Conservation (phyloP, 1,284 basidiomycete genomes). For the Cryptococcus depauperatus region DNA sequence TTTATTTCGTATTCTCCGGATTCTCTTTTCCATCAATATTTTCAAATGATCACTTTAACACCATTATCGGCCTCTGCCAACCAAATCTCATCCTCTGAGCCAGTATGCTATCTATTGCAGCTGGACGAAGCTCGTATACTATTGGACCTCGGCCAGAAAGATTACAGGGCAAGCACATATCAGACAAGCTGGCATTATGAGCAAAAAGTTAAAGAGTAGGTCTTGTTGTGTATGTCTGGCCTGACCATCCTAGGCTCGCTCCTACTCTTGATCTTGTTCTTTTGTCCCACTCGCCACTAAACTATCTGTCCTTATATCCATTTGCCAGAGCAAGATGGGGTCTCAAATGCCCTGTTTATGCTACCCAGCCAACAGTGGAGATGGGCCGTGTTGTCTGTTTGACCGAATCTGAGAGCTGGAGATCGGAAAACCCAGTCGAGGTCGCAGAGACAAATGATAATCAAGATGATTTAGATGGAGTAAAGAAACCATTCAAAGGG, state of each 20-base stretch:
- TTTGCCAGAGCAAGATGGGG: conserved; percentile 84
- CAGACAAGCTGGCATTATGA: conserved; percentile 42
- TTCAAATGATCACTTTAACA: conserved; percentile 90
- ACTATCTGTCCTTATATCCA: conserved; percentile 80
- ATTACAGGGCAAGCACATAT: conserved; percentile 32
- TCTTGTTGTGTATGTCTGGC: conserved; percentile 3
- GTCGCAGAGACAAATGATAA: conserved; percentile 14
- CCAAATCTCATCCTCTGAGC: conserved; percentile 52
- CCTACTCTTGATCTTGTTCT: conserved; percentile 51
- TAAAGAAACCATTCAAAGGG: conserved; percentile 32
- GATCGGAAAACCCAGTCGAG: conserved; percentile 64
- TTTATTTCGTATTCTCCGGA: neutral
- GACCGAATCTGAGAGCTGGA: conserved; percentile 70
- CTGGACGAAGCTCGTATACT: conserved; percentile 91
- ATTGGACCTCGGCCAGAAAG: conserved; percentile 71
- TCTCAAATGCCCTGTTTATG: conserved; percentile 86
- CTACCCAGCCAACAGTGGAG: conserved; percentile 89
- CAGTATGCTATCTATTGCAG: conserved; percentile 68
- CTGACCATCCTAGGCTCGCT: conserved; percentile 61
- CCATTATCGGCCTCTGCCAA: conserved; percentile 74
- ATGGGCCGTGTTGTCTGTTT: conserved; percentile 86
- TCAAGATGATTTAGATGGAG: no score
- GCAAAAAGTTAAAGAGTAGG: conserved; percentile 44
- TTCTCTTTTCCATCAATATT: no score
- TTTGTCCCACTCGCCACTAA: conserved; percentile 84